Base-by-base conservation (phyloP, 2,329 filamentous ascomycete species). In the Bertia moriformis region DNA sequence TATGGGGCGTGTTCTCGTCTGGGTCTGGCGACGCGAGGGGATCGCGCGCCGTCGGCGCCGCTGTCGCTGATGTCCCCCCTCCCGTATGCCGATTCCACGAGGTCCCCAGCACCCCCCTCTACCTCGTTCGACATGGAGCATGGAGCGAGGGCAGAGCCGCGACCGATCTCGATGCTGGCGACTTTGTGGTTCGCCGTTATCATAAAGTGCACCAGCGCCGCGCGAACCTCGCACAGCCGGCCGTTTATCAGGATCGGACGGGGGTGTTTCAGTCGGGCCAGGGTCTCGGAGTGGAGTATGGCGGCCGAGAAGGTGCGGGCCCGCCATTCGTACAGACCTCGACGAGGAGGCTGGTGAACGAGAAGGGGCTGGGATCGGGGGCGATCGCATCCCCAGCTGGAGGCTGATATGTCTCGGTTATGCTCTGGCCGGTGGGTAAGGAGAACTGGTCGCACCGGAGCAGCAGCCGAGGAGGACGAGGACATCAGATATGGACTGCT, bases 321-420 rank as follows among this genome's bases (percentile, higher is more conserved):
- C 18, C 65, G 62, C 71, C 71, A 75, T 46, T 74, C 69, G 41
- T 67, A 63, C 13, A 76, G 1, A 75, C 71, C 43, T 75, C 71
- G 33, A 75, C 73, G 13, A 76, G 56, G 17, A 68, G 66, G 39
- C 68, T 71, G 2, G 70, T 74, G 46, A 76, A 76, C 0, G 71
- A 75, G 47, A 71, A 74, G 3, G 69, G 61, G 4, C 71, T 71
- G 12, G 71, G 71, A 41, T 73, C 67, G 0, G 71, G 71, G 10
- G 71, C 71, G 39, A 73, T 73, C 33, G 71, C 69, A 42, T 76
- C 71, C n/a, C 70, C 70, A 76, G 39, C 70, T 73, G 2, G 70
- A 75, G 3, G 71, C 71, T 4, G 71, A 75, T 45, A 76, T 75
- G 70, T 73, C 53, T 75, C 71, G 3, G 71, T 76, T 46, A 73